Percentiles rank a stretch among this genome's conserved stretches.
Conservation (phyloP, 2,329 filamentous ascomycete genomes). For the Biscogniauxia sp. region DNA sequence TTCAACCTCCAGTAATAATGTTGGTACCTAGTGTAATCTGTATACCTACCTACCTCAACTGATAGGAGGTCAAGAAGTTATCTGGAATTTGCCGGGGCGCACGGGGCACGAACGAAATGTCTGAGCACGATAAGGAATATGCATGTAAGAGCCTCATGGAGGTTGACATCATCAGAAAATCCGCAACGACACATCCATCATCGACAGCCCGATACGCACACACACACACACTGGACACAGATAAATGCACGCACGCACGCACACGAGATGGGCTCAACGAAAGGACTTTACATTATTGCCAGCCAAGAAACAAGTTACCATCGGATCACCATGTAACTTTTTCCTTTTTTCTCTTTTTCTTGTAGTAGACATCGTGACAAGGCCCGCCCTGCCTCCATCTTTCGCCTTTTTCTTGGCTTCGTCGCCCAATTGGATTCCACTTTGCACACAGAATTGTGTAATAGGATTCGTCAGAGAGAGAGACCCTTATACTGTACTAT, state of each 20-base stretch:
- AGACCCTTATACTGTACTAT: constrained; percentile 1
- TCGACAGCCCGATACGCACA: neutral
- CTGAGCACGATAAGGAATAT: neutral
- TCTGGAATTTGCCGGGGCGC: neutral
- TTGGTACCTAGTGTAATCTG: no score
- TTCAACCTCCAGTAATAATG: no score
- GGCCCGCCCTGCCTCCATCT: neutral
- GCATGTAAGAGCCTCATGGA: neutral
- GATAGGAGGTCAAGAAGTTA: no score
- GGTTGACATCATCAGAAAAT: neutral
- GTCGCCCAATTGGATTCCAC: neutral
- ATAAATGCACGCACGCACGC: no score
- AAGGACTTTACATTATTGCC: neutral
- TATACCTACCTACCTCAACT: no score
- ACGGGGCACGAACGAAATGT: neutral
- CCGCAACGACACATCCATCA: neutral
- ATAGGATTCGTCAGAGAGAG: neutral
- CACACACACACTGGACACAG: neutral
- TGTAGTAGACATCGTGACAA: neutral
- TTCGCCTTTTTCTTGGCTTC: neutral
- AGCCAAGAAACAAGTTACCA: neutral
- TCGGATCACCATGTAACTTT: neutral
- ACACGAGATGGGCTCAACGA: neutral
- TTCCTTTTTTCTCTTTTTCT: no score
- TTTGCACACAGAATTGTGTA: neutral